A percentile compares a stretch with the other conserved stretches of the same genome.
These are phyloP conservation scores for Tilletiaria anomala DNA, from an alignment of 1,284 basidiomycete genomes.

Conservation along the genomic window DNA sequence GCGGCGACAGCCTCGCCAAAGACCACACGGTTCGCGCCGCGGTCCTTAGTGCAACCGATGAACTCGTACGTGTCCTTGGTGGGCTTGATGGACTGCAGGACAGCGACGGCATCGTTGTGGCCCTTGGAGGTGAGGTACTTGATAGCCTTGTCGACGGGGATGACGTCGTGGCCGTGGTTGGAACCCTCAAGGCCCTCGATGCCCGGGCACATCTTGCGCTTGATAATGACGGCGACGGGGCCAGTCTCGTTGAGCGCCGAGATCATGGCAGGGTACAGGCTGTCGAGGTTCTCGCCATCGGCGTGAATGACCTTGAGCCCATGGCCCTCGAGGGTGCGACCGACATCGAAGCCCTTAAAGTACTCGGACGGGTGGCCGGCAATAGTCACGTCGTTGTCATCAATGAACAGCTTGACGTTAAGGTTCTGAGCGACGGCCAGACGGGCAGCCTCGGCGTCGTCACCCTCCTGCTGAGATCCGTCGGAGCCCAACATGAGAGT, in stretches of 20 bases:
- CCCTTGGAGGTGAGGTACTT: conserved; percentile 57
- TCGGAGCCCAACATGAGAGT: conserved; percentile 70
- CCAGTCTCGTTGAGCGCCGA: conserved; percentile 50
- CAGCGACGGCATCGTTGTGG: conserved; percentile 48
- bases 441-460: conserved; percentile 71
- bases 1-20: conserved; percentile 67
- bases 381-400: conserved; percentile 48
- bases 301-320: conserved; percentile 59
- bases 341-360: conserved; percentile 57
- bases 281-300: conserved; percentile 61
- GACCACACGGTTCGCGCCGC: conserved; percentile 60
- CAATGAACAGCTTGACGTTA: conserved; percentile 68
- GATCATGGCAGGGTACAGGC: conserved; percentile 55
- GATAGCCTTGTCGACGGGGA: conserved; percentile 56
- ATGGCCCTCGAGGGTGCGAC: conserved; percentile 59
- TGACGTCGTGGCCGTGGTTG: conserved; percentile 60
- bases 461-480: conserved; percentile 73
- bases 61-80: conserved; percentile 49
- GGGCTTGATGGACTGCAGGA: conserved; percentile 56
- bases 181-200: conserved; percentile 62
- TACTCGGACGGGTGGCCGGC: conserved; percentile 59
- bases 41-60: conserved; percentile 55
- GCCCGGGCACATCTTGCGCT: conserved; percentile 66
- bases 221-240: conserved; percentile 62
- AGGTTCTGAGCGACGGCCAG: conserved; percentile 63